These are phyloP conservation scores for Eustoma russellianum DNA, from an alignment of 257 asterid genomes.

Conservation along the genomic window DNA sequence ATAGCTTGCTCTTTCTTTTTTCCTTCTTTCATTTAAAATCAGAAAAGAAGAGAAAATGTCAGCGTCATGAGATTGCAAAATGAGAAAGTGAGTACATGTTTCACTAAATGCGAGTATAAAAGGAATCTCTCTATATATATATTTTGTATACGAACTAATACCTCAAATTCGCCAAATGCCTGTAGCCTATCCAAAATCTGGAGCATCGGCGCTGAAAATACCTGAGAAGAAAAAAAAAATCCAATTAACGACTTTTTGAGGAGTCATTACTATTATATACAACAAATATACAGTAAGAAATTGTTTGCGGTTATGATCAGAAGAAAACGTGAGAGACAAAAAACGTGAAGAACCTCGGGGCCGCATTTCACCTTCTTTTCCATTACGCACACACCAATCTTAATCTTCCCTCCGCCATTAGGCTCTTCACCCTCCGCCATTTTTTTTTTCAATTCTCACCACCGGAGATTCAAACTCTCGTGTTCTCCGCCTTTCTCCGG, in stretches of 20 bases:
- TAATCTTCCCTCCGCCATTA: constrained; percentile 36
- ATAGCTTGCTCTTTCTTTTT: background rate
- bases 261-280: background rate
- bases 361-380: constrained; percentile 99
- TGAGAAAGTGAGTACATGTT: background rate
- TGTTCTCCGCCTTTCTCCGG: background rate
- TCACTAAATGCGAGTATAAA: background rate
- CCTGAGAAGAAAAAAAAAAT: constrained; percentile 24
- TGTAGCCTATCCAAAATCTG: constrained; percentile 84
- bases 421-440: constrained; percentile 39
- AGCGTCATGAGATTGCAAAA: too few species aligned
- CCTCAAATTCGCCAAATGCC: constrained; percentile 91
- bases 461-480: too few species aligned
- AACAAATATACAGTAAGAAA: background rate
- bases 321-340: constrained; percentile 19
- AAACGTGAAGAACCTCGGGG: constrained; percentile 71
- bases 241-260: background rate
- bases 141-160: constrained; percentile 4
- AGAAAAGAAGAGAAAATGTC: too few species aligned
- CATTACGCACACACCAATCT: constrained; percentile 90
- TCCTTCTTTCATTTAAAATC: too few species aligned
- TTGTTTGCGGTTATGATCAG: background rate
- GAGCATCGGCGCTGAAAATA: constrained; percentile 74
- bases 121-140: too few species aligned
- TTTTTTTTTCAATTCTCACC: background rate